Base-by-base conservation (phyloP, 106 monocot genomes). In the Phalaenopsis equestris region DNA sequence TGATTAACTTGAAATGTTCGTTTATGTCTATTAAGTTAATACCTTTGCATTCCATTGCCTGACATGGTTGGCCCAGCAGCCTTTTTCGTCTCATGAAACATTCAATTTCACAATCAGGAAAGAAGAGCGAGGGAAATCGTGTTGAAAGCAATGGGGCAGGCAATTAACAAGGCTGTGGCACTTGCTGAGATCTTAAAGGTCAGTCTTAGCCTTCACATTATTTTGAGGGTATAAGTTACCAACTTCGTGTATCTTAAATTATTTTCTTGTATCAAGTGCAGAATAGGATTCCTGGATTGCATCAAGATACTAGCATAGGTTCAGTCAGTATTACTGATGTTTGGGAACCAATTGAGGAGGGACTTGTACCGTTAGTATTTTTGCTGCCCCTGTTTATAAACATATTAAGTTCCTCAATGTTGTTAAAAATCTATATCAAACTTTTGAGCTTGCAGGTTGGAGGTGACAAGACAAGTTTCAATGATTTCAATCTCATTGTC, bases 321-420 rank as follows among this genome's bases (percentile, higher is more conserved):
- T 94, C 98, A 4, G 85, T 85, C 67, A 98, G 97, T 78, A 99
- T 99, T 48, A 93, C 92, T 79, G 98, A 99, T 86, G 92, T 99
- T 18, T 99, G 94, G 98, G 98, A 99, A 87, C 98, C 98, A 45
- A 94, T 99, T 86, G 94, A 99, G 80, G 98, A 99, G 83, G 98
- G 98, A 79, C 98, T 99, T 83, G 89, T 99, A 48, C 97, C 97
- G 97, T 89, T 92, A 85, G 83, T 87, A 15, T 81, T 73, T 82
- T 18, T 3, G 19, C 5, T 81, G 37, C 52, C 42, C 21, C 6
- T 77, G 23, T 77, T 12, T 43, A 76, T 46, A 21, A 15, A 52
- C 10, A n/a, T 37, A 36, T 57, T 48, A 8, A 76, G 52, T 23
- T 0, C 1, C 4, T 45, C 11, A 14, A 73, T 56, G 11, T 38